Conservation (phyloP, 768 basidiomycete genomes). For the Pluteus cervinus region DNA sequence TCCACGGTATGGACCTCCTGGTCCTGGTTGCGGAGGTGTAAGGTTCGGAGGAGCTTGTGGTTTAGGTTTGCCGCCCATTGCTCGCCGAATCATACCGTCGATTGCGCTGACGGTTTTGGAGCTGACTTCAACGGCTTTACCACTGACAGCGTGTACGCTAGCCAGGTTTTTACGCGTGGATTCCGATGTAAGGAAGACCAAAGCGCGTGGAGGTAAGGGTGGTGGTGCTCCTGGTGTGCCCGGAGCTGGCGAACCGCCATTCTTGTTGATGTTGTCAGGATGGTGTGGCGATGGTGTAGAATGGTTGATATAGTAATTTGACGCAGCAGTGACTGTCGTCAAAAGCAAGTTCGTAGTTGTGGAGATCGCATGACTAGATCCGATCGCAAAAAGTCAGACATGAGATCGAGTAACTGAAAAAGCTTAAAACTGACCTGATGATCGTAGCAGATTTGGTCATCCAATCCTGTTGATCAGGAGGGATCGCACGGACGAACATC, state of each 20-base stretch:
- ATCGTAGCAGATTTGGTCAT: constrained; percentile 55
- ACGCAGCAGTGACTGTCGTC: constrained; percentile 54
- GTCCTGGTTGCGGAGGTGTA: constrained; percentile 13
- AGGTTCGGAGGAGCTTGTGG: constrained; percentile 7
- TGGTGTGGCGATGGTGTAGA: constrained; percentile 46
- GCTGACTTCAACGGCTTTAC: constrained; percentile 62
- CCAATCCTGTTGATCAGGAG: constrained; percentile 66
- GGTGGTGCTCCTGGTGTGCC: constrained; percentile 14
- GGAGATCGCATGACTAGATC: constrained; percentile 62
- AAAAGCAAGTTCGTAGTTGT: constrained; percentile 57
- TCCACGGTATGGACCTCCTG: constrained; percentile 1
- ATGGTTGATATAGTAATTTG: constrained; percentile 55
- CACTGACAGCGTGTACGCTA: constrained; percentile 57
- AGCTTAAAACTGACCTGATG: constrained; percentile 42
- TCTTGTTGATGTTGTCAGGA: constrained; percentile 14
- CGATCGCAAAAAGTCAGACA: constrained; percentile 2
- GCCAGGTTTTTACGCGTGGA: constrained; percentile 51
- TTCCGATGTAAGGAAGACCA: constrained; percentile 57
- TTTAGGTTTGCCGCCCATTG: constrained; percentile 39
- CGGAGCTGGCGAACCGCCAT: constrained; percentile 8
- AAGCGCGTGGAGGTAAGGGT: constrained; percentile 34
- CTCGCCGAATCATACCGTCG: constrained; percentile 52
- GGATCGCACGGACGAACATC: constrained; percentile 55
- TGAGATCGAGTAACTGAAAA: constrained; percentile 4
- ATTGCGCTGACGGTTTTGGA: constrained; percentile 54